Conservation (phyloP, 1,139 yeast genomes). For the Lodderomyces elongisporus region DNA sequence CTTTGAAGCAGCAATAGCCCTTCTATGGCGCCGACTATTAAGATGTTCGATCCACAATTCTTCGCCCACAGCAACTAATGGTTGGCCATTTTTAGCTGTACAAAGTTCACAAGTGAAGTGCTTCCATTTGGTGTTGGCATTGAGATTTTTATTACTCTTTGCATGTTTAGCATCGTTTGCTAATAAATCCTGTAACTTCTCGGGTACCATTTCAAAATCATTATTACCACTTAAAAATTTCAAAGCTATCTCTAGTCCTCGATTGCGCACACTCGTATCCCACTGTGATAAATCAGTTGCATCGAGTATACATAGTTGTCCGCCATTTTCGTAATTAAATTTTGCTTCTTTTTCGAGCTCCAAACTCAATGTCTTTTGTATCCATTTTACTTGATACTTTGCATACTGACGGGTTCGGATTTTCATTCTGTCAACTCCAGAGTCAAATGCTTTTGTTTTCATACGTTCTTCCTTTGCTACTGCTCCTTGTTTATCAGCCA, state of each 20-base stretch:
- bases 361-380: conserved; percentile 61
- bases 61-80: conserved; percentile 68
- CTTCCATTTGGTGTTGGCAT: conserved; percentile 53
- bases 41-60: conserved; percentile 66
- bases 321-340: conserved; percentile 52
- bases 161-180: conserved; percentile 1
- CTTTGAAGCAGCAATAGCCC: conserved; percentile 13
- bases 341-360: conserved; percentile 51
- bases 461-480: not conserved
- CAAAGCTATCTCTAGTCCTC: conserved; percentile 51
- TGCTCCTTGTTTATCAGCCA: no score
- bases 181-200: not conserved
- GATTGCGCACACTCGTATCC: conserved; percentile 48
- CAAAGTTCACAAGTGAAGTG: conserved; percentile 69
- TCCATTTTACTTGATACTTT: conserved; percentile 90
- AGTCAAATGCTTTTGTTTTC: conserved; percentile 21
- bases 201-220: not conserved
- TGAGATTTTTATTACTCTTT: conserved; percentile 14
- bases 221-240: conserved; percentile 20
- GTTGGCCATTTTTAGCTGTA: conserved; percentile 48
- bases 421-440: conserved; percentile 74
- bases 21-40: conserved; percentile 57
- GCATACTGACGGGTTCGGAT: conserved; percentile 83
- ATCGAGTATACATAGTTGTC: conserved; percentile 62
- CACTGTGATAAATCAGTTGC: conserved; percentile 68